phyloP scores from a whole-genome alignment of 2,329 filamentous ascomycete genomes.

The Parasarocladium wereldwijsianum region DNA sequence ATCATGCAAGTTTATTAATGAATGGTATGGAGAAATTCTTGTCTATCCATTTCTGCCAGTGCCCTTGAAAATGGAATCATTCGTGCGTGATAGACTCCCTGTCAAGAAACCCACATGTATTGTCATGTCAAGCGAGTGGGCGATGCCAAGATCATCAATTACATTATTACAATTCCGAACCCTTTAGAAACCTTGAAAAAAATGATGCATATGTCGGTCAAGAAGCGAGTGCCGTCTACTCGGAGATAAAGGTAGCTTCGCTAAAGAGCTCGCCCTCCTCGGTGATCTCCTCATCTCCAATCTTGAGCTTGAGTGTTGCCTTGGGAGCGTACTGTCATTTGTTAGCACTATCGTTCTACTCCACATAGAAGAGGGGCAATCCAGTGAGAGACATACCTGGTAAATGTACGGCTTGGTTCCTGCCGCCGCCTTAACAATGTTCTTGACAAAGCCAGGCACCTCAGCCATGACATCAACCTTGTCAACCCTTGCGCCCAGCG shows the following conservation, averaged over 20 bases:
- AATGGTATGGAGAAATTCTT: too few species aligned
- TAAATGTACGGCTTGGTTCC: constrained; percentile 98
- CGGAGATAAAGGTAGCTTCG: constrained; percentile 94
- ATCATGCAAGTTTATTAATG: too few species aligned
- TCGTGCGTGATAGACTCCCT: too few species aligned
- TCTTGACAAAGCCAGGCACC: constrained; percentile 90
- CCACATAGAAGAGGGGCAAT: neutral
- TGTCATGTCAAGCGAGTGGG: too few species aligned
- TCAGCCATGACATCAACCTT: constrained; percentile 88
- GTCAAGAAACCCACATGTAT: too few species aligned
- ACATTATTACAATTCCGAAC: too few species aligned
- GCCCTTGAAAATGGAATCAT: too few species aligned
- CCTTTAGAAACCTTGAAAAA: too few species aligned
- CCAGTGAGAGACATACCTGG: constrained; percentile 44
- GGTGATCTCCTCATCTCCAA: constrained; percentile 62
- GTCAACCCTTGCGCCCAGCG: constrained; percentile 57
- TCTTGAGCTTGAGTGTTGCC: constrained; percentile 65
- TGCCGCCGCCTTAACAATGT: constrained; percentile 72
- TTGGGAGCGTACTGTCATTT: constrained; percentile 51
- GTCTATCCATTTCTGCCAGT: too few species aligned
- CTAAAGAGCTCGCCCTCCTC: constrained; percentile 71
- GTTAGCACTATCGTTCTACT: constrained; percentile 9
- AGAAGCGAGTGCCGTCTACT: too few species aligned
- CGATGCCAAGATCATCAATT: too few species aligned
- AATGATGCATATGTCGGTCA: constrained; percentile 4